These are phyloP conservation scores for Tubosaeta brunneosetosa DNA, from an alignment of 768 basidiomycete species.

Conservation along the genomic window DNA sequence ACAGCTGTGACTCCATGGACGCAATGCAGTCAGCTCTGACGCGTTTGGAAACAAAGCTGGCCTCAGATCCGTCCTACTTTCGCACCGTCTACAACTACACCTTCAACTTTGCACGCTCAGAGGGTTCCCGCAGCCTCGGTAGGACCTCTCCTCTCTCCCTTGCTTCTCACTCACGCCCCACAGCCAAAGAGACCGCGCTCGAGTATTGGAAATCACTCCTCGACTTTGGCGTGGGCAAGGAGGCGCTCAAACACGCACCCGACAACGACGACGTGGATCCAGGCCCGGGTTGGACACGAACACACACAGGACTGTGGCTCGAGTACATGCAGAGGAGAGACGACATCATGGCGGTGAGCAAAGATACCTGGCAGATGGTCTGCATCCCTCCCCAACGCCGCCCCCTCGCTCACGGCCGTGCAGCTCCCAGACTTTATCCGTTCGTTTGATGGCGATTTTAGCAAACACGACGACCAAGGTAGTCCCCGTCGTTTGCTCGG, in stretches of 20 bases:
- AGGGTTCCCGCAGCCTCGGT: slow-evolving; percentile 81
- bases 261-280: slow-evolving; percentile 40
- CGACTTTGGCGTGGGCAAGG: slow-evolving; percentile 63
- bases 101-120: slow-evolving; percentile 71
- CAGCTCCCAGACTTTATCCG: slow-evolving; percentile 80
- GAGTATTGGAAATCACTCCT: slow-evolving; percentile 79
- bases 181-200: slow-evolving; percentile 66
- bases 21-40: slow-evolving; percentile 56
- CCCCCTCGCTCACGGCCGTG: slow-evolving; percentile 6
- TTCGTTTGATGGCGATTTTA: slow-evolving; percentile 66
- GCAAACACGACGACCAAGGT: slow-evolving; percentile 77
- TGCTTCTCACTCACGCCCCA: not conserved
- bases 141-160: slow-evolving; percentile 21
- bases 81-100: slow-evolving; percentile 73
- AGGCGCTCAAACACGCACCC: slow-evolving; percentile 50
- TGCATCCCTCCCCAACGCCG: slow-evolving; percentile 28
- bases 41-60: slow-evolving; percentile 54
- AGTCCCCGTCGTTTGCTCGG: slow-evolving; percentile 11
- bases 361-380: slow-evolving; percentile 85
- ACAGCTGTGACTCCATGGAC: slow-evolving; percentile 61
- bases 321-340: slow-evolving; percentile 65
- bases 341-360: slow-evolving; percentile 75
- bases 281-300: slow-evolving; percentile 55
- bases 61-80: slow-evolving; percentile 66
- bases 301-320: slow-evolving; percentile 71